Percentiles rank a stretch among this genome's conserved stretches.
These are phyloP conservation scores for Austroboletus eburneus DNA, from an alignment of 768 basidiomycete species.

Conservation along the genomic window DNA sequence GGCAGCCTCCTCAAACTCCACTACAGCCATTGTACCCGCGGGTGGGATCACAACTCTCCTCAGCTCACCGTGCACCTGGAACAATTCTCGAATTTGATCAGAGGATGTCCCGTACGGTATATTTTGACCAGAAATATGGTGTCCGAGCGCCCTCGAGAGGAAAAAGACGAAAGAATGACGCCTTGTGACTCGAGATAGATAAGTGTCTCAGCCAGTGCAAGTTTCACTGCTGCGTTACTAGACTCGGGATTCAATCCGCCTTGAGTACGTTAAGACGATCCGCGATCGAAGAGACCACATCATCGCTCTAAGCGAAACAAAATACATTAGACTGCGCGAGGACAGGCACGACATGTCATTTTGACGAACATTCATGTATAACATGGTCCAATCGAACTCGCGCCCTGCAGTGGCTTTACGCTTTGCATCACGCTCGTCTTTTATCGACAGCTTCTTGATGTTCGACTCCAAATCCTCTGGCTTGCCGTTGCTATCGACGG, in stretches of 20 bases:
- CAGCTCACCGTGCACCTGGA: conserved; percentile 70
- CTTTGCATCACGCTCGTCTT: conserved; percentile 54
- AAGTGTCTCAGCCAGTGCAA: conserved; percentile 94
- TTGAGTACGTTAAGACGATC: conserved; percentile 85
- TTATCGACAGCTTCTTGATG: conserved; percentile 50
- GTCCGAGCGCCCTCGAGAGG: conserved; percentile 54
- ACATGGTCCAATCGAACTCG: conserved; percentile 88
- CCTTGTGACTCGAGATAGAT: conserved; percentile 84
- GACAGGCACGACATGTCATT: conserved; percentile 14
- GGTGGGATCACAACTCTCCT: conserved; percentile 79
- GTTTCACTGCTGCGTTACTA: conserved; percentile 82
- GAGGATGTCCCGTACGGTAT: conserved; percentile 86
- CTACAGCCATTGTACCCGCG: conserved; percentile 88
- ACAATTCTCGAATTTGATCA: conserved; percentile 73
- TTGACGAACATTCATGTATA: conserved; percentile 93
- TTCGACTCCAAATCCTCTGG: conserved; percentile 37
- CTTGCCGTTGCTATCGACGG: conserved; percentile 61
- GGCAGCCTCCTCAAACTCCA: conserved; percentile 72
- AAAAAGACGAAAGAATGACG: conserved; percentile 58
- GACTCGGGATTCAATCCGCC: conserved; percentile 80
- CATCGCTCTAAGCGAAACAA: conserved; percentile 67
- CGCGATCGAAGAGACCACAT: conserved; percentile 87
- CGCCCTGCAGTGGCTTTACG: conserved; percentile 65
- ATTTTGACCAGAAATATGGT: conserved; percentile 89
- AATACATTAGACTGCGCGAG: conserved; percentile 20